A percentile compares a stretch with the other conserved stretches of the same genome.
phyloP scores from a whole-genome alignment of 1,284 basidiomycete genomes.

The Ganoderma boninense region DNA sequence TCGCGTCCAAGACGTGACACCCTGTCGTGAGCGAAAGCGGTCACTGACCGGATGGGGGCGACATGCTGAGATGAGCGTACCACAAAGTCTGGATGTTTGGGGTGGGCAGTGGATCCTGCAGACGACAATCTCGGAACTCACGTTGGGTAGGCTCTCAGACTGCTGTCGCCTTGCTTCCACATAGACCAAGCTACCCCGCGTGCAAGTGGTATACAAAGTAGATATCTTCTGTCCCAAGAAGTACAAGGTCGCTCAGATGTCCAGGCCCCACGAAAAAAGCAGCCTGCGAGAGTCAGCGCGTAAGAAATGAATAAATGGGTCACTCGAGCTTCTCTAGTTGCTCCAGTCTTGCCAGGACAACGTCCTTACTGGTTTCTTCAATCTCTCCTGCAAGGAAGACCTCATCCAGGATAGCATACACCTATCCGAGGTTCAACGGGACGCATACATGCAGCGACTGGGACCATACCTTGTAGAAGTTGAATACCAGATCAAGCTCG shows the following conservation, averaged over 20 bases:
- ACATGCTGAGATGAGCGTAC: too few species aligned
- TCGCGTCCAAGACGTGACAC: too few species aligned
- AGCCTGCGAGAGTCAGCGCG: neutral
- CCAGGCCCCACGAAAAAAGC: neutral
- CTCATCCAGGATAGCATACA: constrained; percentile 97
- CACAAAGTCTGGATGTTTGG: too few species aligned
- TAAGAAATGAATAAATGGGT: constrained; percentile 28
- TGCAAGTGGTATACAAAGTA: neutral
- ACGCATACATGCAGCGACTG: neutral
- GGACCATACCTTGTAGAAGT: constrained; percentile 90
- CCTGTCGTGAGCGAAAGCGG: too few species aligned
- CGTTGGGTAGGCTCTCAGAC: too few species aligned
- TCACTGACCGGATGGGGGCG: too few species aligned
- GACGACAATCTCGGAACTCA: too few species aligned
- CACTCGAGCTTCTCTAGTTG: constrained; percentile 91
- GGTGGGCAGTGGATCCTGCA: too few species aligned
- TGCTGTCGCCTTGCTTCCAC: too few species aligned
- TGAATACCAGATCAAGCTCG: constrained; percentile 97
- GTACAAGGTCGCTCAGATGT: neutral
- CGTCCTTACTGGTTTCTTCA: constrained; percentile 97
- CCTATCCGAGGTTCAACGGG: constrained; percentile 53
- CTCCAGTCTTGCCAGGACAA: constrained; percentile 90
- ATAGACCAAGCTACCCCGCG: too few species aligned
- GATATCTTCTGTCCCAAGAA: neutral
- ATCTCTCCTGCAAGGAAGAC: constrained; percentile 99